Conservation (phyloP, 1,284 basidiomycete species). For the Jaminaea rosea region DNA sequence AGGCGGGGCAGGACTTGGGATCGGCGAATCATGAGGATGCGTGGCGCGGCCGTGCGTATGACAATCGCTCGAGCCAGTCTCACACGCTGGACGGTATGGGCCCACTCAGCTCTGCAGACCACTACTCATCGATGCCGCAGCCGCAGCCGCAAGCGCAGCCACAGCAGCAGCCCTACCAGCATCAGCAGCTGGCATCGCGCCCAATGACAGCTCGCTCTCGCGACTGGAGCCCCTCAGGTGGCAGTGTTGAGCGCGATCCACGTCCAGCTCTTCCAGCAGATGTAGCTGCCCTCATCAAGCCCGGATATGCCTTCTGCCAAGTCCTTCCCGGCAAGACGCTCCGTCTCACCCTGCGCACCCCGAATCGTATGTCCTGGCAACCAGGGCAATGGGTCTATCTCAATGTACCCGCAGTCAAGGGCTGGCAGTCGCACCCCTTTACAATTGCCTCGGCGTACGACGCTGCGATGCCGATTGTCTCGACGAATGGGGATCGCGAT, state of each 20-base stretch:
- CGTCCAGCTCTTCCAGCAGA: slow-evolving; percentile 35
- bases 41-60: neutral
- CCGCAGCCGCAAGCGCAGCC: too few species aligned
- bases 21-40: neutral
- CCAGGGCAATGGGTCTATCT: slow-evolving; percentile 73
- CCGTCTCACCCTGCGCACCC: slow-evolving; percentile 62
- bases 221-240: neutral
- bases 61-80: neutral
- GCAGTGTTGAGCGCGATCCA: neutral
- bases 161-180: too few species aligned
- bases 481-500: slow-evolving; percentile 11
- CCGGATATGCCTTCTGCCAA: slow-evolving; percentile 67
- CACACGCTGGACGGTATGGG: too few species aligned
- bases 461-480: slow-evolving; percentile 24
- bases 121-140: neutral
- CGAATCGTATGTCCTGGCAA: slow-evolving; percentile 54
- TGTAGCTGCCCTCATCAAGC: slow-evolving; percentile 38
- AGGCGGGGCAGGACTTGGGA: neutral
- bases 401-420: slow-evolving; percentile 62
- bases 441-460: slow-evolving; percentile 66
- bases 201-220: neutral
- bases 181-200: too few species aligned
- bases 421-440: slow-evolving; percentile 68
- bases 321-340: slow-evolving; percentile 68
- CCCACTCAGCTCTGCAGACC: neutral